Percentiles rank a stretch among this genome's conserved stretches.
Evolutionary conservation across 2,329 filamentous ascomycete genomes (phyloP).

Genomic region (Chrysosporium keratinophilum): DNA sequence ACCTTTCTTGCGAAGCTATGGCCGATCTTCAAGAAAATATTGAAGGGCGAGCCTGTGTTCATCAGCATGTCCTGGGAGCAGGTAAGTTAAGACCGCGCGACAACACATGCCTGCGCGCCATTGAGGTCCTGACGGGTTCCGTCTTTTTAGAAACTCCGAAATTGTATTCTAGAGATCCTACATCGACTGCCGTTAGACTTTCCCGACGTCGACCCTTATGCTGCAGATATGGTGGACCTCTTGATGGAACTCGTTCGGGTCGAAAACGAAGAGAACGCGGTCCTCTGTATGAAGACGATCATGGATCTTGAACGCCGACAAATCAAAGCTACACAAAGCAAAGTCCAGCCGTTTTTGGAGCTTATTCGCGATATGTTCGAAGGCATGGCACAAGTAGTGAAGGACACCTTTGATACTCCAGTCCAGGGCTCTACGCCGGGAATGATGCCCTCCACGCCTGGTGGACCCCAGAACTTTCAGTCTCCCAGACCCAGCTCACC

Average conservation of each 20-base stretch:
- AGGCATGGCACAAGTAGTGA: slow-evolving; percentile 88
- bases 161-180: slow-evolving; percentile 87
- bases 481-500: slow-evolving; percentile 86
- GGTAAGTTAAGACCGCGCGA: slow-evolving; percentile 40
- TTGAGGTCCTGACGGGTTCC: background rate
- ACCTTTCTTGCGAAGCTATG: slow-evolving; percentile 78
- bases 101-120: background rate
- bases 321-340: slow-evolving; percentile 65
- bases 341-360: slow-evolving; percentile 79
- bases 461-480: slow-evolving; percentile 57
- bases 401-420: slow-evolving; percentile 82
- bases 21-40: slow-evolving; percentile 75
- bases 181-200: slow-evolving; percentile 71
- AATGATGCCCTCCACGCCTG: slow-evolving; percentile 44
- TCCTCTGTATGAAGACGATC: slow-evolving; percentile 95
- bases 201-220: slow-evolving; percentile 77
- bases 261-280: slow-evolving; percentile 97
- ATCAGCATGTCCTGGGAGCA: slow-evolving; percentile 84
- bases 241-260: slow-evolving; percentile 77
- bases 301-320: slow-evolving; percentile 95
- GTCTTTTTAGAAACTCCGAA: slow-evolving; percentile 62
- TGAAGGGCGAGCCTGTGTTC: slow-evolving; percentile 80
- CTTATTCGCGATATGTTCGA: slow-evolving; percentile 94
- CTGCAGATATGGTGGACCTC: slow-evolving; percentile 77
- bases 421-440: slow-evolving; percentile 41